Base-by-base conservation (phyloP, 805 yeast species). In the Suhomyces kilbournensis region DNA sequence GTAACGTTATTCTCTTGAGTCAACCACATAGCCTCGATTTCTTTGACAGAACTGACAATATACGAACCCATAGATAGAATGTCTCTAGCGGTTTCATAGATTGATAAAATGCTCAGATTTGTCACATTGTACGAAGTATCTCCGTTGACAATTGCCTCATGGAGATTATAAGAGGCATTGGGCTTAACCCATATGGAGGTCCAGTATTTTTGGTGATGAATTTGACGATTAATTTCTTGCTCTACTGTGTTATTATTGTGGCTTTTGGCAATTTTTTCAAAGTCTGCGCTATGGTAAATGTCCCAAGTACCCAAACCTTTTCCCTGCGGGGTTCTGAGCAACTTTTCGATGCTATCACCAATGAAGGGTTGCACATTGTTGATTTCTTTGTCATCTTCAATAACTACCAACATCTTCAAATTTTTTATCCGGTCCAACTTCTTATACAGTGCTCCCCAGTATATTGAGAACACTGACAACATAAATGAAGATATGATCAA, bases 71-170 rank as follows among this genome's bases (percentile, higher is more conserved):
- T 74, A 32, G 78, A 76, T 17, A 72, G 56, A 38, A 80, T 74
- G 63, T 87, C 93, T 59, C 91, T 71, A 5, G 86, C 90, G 0
- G 87, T 77, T 63, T 84, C 89, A 62, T 79, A 85, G 44, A 75
- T 62, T 6, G 74, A 66, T n/a, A 70, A 60, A 5, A 82, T 66
- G 39, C 69, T 52, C 49, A 57, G 61, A 47, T 60, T 57, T 7
- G 71, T 53, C 8, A 76, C 59, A 48, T 64, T 60, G 48, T 74
- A 65, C 6, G 49, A 30, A 8, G 68, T 32, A 53, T 73, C 64
- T 1, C 74, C 76, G 14, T 53, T 50, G 28, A 58, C 54, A n/a
- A 84, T 65, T 3, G 83, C 83, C 19, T 68, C 58, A 23, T 61
- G 54, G 20, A 75, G 63, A 35, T 71, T 62, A 22, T 59, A 59